Percentiles rank a stretch among this genome's conserved stretches.
These are phyloP conservation scores for Micractinium sp. DNA, from an alignment of 139 green algal genomes.

Conservation along the genomic window DNA sequence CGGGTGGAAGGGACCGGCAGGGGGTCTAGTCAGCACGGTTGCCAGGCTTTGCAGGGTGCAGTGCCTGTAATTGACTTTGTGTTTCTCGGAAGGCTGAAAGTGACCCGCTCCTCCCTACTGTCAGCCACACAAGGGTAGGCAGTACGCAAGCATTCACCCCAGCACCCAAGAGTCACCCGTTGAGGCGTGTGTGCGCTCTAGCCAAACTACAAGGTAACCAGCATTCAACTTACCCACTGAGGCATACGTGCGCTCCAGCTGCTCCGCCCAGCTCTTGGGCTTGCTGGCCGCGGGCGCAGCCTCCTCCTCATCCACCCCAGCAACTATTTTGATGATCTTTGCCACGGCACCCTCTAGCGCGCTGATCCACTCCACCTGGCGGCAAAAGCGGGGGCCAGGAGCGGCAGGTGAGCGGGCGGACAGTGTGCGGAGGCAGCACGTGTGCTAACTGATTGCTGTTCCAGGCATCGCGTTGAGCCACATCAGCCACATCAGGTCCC, in stretches of 20 bases:
- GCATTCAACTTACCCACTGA: not conserved
- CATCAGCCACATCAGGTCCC: too few relatives aligned
- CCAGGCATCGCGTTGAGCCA: not conserved
- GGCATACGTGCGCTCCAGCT: constrained; percentile 48
- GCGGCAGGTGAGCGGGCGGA: not conserved
- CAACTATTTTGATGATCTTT: constrained; percentile 72
- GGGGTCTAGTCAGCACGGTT: too few relatives aligned
- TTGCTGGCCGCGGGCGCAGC: constrained; percentile 17
- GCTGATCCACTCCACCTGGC: constrained; percentile 86
- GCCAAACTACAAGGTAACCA: too few relatives aligned
- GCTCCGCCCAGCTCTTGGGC: constrained; percentile 28
- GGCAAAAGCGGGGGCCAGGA: not conserved
- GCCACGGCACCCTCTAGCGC: constrained; percentile 78
- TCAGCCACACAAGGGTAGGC: too few relatives aligned
- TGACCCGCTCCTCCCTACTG: too few relatives aligned
- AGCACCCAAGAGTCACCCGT: too few relatives aligned
- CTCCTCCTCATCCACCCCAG: constrained; percentile 75
- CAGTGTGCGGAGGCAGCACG: not conserved
- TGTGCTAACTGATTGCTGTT: not conserved
- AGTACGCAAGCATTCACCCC: too few relatives aligned
- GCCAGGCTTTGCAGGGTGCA: too few relatives aligned
- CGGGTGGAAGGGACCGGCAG: too few relatives aligned
- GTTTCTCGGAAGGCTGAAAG: too few relatives aligned
- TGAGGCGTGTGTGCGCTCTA: too few relatives aligned
- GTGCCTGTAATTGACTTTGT: too few relatives aligned